Base-by-base conservation (phyloP, 768 basidiomycete species). In the Pulveroboletus ravenelii region DNA sequence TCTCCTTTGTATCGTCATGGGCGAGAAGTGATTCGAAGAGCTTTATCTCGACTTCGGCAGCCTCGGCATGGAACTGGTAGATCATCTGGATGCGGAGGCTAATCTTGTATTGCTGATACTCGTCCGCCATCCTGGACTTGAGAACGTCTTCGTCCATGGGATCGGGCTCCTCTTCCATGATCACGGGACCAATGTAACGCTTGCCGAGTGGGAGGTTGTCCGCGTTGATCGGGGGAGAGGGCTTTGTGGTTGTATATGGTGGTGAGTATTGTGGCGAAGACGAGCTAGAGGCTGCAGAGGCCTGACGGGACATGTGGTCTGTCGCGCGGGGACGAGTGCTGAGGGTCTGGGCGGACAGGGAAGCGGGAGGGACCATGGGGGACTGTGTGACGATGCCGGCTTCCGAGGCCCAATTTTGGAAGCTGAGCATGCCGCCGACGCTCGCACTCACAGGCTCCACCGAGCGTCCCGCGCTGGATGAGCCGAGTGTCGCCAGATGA, bases 21-120 rank as follows among this genome's bases (percentile, higher is more conserved):
- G 59, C 46, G n/a, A 65, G 45, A 25, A 68, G 65, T 1, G 43
- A 56, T 39, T 62, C 58, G 14, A 69, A 57, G 17, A 69, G 63
- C 37, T 60, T 61, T 29, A 69, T 62, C 49, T 68, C 66, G 52
- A 65, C 50, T 13, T 61, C 49, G 7, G 65, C 63, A 2, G 66
- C 66, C 50, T 62, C 60, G 3, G 53, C 57, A 23, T 68, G 66
- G 52, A 68, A 68, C 10, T 68, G 51, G 47, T 67, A 59, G 27
- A 68, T 68, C 66, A 68, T 68, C 53, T 68, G 65, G 6, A 69
- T 68, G 6, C 67, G 68, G 15, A 68, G 60, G 32, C 62, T 49
- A 35, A 66, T 44, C 52, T 69, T 68, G 35, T 58, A 68, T 38
- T 61, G 57, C 2, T 65, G 67, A 31, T 63, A 69, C 2, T 67